These are phyloP conservation scores for Platismatia glauca DNA, from an alignment of 495 filamentous ascomycete species.

Conservation along the genomic window DNA sequence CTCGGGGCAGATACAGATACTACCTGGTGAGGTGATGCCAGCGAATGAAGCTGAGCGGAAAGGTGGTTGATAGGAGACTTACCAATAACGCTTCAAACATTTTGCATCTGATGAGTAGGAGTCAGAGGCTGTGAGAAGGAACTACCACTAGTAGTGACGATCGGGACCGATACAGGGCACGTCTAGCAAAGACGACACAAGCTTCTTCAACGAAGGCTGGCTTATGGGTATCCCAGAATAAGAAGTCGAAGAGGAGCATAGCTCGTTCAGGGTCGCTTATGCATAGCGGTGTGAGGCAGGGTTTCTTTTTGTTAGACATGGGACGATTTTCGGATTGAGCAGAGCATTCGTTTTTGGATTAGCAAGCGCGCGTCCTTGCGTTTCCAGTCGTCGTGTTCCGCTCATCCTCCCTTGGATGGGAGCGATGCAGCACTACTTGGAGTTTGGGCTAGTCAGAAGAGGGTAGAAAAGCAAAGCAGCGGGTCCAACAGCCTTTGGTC, in stretches of 20 bases:
- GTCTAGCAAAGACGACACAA: not conserved
- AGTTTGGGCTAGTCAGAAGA: not conserved
- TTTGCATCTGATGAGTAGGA: not conserved
- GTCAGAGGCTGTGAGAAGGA: not conserved
- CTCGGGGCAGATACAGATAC: conserved; percentile 22
- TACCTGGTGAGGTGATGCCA: conserved; percentile 37
- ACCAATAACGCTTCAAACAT: not conserved
- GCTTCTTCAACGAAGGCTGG: conserved; percentile 1
- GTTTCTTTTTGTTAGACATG: not conserved
- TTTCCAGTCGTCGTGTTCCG: not conserved
- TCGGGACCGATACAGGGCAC: not conserved
- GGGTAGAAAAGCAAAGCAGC: not conserved
- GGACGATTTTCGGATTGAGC: not conserved
- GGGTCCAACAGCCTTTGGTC: not conserved
- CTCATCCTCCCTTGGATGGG: not conserved
- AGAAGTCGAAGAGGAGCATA: not conserved
- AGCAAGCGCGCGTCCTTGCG: not conserved
- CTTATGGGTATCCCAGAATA: not conserved
- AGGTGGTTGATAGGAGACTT: conserved; percentile 32
- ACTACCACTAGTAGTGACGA: not conserved
- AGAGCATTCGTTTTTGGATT: not conserved
- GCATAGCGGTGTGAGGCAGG: not conserved
- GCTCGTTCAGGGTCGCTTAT: not conserved
- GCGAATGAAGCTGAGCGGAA: conserved; percentile 43
- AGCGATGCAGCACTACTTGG: not conserved